phyloP scores from a whole-genome alignment of 441 rosid species.

The Corymbia calophylla region DNA sequence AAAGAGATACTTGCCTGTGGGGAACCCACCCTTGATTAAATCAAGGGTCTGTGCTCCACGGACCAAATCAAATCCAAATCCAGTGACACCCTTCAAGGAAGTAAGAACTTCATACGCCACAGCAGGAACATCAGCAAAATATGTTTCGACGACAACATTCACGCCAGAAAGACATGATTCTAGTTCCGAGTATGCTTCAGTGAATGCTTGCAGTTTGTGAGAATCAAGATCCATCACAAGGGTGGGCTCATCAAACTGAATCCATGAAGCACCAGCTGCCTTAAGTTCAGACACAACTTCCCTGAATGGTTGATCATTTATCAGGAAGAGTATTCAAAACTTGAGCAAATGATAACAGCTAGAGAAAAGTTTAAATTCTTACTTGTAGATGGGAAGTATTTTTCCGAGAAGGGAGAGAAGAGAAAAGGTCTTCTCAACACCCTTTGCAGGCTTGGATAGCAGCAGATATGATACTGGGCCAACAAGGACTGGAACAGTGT shows the following conservation, averaged over 20 bases:
- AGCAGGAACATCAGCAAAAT: conserved; percentile 10
- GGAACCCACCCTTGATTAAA: conserved; percentile 8
- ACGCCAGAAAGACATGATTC: background rate
- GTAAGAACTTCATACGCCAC: conserved; percentile 7
- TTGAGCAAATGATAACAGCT: background rate
- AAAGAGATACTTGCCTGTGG: conserved; percentile 2
- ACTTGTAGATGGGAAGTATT: conserved; percentile 9
- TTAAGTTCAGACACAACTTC: conserved; percentile 8
- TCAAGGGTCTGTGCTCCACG: conserved; percentile 10
- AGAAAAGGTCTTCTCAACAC: conserved; percentile 9
- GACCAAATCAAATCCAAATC: conserved; percentile 11
- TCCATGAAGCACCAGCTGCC: conserved; percentile 15
- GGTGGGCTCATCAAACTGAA: conserved; percentile 13
- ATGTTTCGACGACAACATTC: conserved; percentile 6
- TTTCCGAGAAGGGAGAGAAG: conserved; percentile 8
- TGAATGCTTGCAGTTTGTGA: conserved; percentile 2
- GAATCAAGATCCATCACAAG: conserved; percentile 11
- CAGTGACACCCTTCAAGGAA: conserved; percentile 7
- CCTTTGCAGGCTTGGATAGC: conserved; percentile 16
- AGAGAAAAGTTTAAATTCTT: background rate
- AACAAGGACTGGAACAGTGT: conserved; percentile 9
- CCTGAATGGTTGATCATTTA: background rate
- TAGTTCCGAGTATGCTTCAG: conserved; percentile 2
- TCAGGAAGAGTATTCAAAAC: background rate
- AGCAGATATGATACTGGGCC: conserved; percentile 9